Evolutionary conservation across 768 basidiomycete species (phyloP), one percentile per base, ranked within the genome.

Genomic region (Daedaleopsis sinensis): DNA sequence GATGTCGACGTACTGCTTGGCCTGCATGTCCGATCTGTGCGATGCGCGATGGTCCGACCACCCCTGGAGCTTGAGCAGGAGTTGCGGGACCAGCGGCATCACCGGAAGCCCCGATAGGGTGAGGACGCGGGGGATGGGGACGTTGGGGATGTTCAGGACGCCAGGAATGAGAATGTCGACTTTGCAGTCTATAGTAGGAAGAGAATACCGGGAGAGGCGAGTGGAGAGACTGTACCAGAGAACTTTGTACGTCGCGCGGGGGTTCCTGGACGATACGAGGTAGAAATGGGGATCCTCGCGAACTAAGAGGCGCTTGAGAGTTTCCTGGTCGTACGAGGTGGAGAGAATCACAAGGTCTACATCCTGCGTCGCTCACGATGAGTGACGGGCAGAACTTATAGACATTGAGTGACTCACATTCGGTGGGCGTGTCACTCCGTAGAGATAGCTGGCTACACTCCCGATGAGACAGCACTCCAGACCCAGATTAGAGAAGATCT

Each of bases 1-100:
- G 21, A 73, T 75, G 63, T 83, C 82, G 10, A 74, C 64, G 39
- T 70, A 67, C 55, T 76, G 71, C 68, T 83, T 84, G 12, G 54
- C 62, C 43, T 63, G 70, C 65, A 79, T 72, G 56, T 78, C 68
- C 11, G 35, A 12, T 48, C 76, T 71, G 3, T 24, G 13, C 27
- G 78, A 76, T 3, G 59, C 67, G 16, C 74, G 65, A 60, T 74
- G 71, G 63, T 76, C 73, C 21, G 49, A 27, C 74, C 74, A 76
- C 3, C 68, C 75, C 59, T 73, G 71, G 35, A 76, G 66, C 64
- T 76, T 76, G 32, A 74, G 58, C 21, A 76, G 61, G 24, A 76
- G 65, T 36, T 74, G 67, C 18, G 68, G 63, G 32, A 72, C 54
- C 23, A 73, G 62, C 39, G 74, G 75, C 66, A 72, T 68, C 23